Conservation (phyloP, 768 basidiomycete species). For the Tremella fuciformis region DNA sequence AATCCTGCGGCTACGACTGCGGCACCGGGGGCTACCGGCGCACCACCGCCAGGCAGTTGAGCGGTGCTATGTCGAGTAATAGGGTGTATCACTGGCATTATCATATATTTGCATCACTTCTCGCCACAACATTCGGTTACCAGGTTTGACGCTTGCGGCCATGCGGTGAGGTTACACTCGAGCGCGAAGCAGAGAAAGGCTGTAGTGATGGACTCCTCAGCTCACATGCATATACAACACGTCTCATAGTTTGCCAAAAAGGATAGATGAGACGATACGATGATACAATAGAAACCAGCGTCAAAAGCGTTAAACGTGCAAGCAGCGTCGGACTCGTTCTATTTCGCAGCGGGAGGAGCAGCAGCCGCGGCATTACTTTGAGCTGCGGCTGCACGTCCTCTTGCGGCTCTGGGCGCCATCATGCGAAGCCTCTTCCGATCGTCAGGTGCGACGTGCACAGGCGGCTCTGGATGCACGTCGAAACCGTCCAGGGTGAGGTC, state of each 20-base stretch:
- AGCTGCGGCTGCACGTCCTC: slow-evolving; percentile 1
- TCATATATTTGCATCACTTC: slow-evolving; percentile 12
- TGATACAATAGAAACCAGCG: no score
- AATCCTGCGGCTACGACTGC: slow-evolving; percentile 1
- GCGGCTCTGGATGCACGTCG: slow-evolving; percentile 6
- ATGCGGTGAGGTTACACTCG: no score
- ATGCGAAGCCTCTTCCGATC: slow-evolving; percentile 10
- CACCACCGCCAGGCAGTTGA: slow-evolving; percentile 6
- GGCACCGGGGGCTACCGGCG: background rate
- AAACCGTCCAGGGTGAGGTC: slow-evolving; percentile 3
- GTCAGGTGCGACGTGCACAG: slow-evolving; percentile 1
- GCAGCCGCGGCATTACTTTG: background rate
- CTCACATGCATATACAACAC: no score
- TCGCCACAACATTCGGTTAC: background rate
- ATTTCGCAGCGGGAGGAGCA: background rate
- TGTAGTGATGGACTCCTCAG: no score
- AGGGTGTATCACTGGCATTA: background rate
- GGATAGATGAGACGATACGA: no score
- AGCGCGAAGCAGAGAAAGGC: no score
- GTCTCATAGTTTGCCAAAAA: no score
- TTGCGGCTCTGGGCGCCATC: background rate
- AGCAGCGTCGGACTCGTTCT: background rate
- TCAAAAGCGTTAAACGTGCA: background rate
- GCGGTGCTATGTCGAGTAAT: background rate
- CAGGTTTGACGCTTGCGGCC: no score